Evolutionary conservation across 2,329 filamentous ascomycete genomes (phyloP).

Genomic region (Tolypocladium capitatum): DNA sequence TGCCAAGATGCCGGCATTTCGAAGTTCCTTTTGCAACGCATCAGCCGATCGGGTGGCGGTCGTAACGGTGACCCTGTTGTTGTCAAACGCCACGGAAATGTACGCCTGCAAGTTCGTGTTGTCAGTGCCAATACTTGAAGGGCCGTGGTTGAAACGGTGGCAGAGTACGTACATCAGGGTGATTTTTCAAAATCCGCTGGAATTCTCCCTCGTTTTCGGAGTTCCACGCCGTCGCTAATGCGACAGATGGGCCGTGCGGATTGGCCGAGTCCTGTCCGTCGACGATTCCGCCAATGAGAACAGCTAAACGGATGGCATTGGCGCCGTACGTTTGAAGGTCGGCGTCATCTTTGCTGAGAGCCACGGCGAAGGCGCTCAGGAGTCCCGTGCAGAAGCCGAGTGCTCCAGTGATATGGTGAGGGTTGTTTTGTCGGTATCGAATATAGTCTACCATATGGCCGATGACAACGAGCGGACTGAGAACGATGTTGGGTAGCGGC

Average conservation of each 20-base stretch:
- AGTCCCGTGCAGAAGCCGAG: constrained; percentile 26
- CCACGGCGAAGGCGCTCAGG: constrained; percentile 22
- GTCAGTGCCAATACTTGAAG: no score
- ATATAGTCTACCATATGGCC: no score
- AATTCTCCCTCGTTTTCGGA: background rate
- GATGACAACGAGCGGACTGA: no score
- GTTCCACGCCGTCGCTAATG: background rate
- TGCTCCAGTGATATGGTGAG: no score
- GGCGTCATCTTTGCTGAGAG: constrained; percentile 11
- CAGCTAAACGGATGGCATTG: constrained; percentile 22
- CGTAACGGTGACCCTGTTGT: background rate
- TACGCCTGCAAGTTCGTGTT: no score
- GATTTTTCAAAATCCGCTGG: no score
- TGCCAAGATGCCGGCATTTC: background rate
- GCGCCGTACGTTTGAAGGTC: constrained; percentile 22
- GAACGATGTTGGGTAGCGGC: no score
- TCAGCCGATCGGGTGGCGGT: background rate
- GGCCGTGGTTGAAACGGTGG: no score
- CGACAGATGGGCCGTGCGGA: no score
- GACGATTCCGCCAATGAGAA: constrained; percentile 23
- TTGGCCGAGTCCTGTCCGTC: constrained; percentile 18
- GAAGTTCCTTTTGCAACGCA: background rate
- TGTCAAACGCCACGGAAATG: background rate
- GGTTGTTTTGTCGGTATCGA: no score
- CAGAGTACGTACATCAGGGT: no score